A percentile compares a stretch with the other conserved stretches of the same genome.
These are phyloP conservation scores for Parathielavia hyrcaniae DNA, from an alignment of 495 filamentous ascomycete genomes.

Conservation along the genomic window DNA sequence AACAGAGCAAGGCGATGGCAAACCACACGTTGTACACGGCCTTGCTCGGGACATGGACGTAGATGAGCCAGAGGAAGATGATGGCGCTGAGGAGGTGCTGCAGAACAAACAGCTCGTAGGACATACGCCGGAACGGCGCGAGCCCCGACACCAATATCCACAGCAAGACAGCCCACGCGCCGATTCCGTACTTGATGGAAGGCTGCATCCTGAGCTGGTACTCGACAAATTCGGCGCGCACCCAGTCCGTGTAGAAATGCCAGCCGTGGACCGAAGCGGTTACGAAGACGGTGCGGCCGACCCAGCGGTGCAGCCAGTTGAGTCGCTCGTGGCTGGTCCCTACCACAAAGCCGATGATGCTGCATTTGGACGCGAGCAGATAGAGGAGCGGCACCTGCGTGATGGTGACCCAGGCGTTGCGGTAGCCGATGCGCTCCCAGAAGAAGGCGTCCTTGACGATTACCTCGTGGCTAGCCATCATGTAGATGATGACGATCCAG, in stretches of 20 bases:
- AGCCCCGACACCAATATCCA: constrained; percentile 66
- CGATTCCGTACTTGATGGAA: constrained; percentile 62
- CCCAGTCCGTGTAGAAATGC: constrained; percentile 67
- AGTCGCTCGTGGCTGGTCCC: constrained; percentile 68
- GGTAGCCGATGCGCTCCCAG: constrained; percentile 69
- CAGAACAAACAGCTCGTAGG: constrained; percentile 76
- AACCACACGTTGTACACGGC: constrained; percentile 63
- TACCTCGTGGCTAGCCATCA: constrained; percentile 48
- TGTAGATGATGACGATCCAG: constrained; percentile 51
- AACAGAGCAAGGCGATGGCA: constrained; percentile 60
- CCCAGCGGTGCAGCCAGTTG: constrained; percentile 84
- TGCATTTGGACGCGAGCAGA: constrained; percentile 72
- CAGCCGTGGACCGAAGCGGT: constrained; percentile 69
- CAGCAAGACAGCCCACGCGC: constrained; percentile 64
- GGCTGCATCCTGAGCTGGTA: constrained; percentile 56
- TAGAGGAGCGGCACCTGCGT: constrained; percentile 79
- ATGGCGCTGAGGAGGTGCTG: constrained; percentile 68
- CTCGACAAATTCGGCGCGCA: constrained; percentile 54
- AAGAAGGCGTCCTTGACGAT: constrained; percentile 40
- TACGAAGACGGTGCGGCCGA: constrained; percentile 64
- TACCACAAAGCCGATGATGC: constrained; percentile 60
- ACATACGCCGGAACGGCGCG: constrained; percentile 58
- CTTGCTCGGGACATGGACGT: constrained; percentile 55
- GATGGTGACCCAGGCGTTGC: constrained; percentile 68
- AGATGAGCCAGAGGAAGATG: constrained; percentile 61